Evolutionary conservation across 495 filamentous ascomycete genomes (phyloP).

Genomic region (Bacidia rubella): DNA sequence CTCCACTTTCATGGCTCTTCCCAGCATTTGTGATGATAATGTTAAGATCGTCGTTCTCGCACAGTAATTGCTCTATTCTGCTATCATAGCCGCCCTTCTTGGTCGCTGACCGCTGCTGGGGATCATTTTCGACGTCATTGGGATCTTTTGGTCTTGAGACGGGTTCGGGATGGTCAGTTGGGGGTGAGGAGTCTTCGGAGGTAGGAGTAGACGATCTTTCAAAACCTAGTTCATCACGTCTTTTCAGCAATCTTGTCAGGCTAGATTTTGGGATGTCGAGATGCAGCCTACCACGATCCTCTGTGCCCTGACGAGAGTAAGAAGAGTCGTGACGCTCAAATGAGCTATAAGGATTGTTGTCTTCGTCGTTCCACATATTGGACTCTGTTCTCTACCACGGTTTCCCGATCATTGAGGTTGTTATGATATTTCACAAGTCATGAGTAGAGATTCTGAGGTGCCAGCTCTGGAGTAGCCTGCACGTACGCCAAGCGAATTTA

Average conservation of each 20-base stretch:
- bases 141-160: conserved; percentile 41
- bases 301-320: conserved; percentile 49
- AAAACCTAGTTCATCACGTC: conserved; percentile 15
- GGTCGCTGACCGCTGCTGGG: conserved; percentile 32
- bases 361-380: conserved; percentile 77
- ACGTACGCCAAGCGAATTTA: no score
- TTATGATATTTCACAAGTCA: no score
- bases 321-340: conserved; percentile 54
- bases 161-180: conserved; percentile 44
- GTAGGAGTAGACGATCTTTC: conserved; percentile 37
- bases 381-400: no score
- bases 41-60: conserved; percentile 79
- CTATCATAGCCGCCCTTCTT: conserved; percentile 86
- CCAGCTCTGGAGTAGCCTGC: no score
- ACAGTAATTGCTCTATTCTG: conserved; percentile 88
- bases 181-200: conserved; percentile 31
- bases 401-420: no score
- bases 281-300: conserved; percentile 29
- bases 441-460: no score
- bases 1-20: conserved; percentile 83
- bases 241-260: conserved; percentile 1
- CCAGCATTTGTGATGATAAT: conserved; percentile 89
- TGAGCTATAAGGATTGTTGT: conserved; percentile 87
- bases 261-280: conserved; percentile 5
- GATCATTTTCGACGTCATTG: conserved; percentile 46